A percentile compares a stretch with the other conserved stretches of the same genome.
Evolutionary conservation across 768 basidiomycete genomes (phyloP).

Genomic region (Hygrocybe punicea): DNA sequence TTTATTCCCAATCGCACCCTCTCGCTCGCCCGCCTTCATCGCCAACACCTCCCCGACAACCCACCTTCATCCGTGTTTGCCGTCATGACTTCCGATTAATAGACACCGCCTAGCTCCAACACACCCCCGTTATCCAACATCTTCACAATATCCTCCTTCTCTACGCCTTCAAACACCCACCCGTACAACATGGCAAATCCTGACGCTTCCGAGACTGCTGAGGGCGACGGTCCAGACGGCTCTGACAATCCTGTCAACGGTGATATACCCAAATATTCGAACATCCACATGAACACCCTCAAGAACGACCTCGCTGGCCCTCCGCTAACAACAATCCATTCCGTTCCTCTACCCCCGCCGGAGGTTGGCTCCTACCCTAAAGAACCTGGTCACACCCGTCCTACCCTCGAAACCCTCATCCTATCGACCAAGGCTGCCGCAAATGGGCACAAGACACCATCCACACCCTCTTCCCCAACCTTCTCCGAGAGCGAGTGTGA

Average conservation of each 20-base stretch:
- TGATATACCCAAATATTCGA: slow-evolving; percentile 20
- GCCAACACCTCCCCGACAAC: slow-evolving; percentile 23
- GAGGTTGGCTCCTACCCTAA: slow-evolving; percentile 48
- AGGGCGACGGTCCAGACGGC: slow-evolving; percentile 55
- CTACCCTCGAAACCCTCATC: slow-evolving; percentile 42
- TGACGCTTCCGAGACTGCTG: slow-evolving; percentile 50
- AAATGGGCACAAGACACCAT: slow-evolving; percentile 39
- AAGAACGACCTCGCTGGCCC: slow-evolving; percentile 19
- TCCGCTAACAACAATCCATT: slow-evolving; percentile 15
- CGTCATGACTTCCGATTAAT: slow-evolving; percentile 43
- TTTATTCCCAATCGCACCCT: slow-evolving; percentile 4
- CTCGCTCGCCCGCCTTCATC: background rate
- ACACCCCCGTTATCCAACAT: slow-evolving; percentile 8
- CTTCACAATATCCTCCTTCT: slow-evolving; percentile 11
- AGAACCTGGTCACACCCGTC: slow-evolving; percentile 48
- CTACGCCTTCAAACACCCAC: slow-evolving; percentile 19
- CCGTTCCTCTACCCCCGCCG: slow-evolving; percentile 51
- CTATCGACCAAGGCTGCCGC: slow-evolving; percentile 26
- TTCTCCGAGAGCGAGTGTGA: slow-evolving; percentile 55
- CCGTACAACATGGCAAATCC: slow-evolving; percentile 42
- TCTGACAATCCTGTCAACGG: slow-evolving; percentile 58
- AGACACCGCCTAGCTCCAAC: slow-evolving; percentile 23
- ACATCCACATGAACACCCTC: slow-evolving; percentile 12
- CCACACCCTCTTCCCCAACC: slow-evolving; percentile 43
- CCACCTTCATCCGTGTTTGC: slow-evolving; percentile 38